A percentile compares a stretch with the other conserved stretches of the same genome.
These are phyloP conservation scores for Cladosporium sp. DNA, from an alignment of 2,329 filamentous ascomycete species.

Conservation along the genomic window DNA sequence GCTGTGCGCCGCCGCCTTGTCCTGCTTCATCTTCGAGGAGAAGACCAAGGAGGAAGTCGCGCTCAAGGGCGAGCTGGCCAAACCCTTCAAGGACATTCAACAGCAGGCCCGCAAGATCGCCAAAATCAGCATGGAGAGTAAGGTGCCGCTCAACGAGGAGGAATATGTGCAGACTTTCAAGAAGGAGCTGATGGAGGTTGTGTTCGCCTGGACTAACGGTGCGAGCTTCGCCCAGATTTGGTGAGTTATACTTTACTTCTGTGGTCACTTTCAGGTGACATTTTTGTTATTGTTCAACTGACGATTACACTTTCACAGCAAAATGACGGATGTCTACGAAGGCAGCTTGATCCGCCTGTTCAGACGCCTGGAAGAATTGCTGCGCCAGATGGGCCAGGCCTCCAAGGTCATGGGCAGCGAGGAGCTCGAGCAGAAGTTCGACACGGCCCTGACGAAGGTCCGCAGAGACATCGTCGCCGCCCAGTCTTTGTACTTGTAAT, in stretches of 20 bases:
- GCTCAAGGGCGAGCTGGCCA: slow-evolving; percentile 76
- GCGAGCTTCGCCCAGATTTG: slow-evolving; percentile 89
- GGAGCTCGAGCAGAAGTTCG: slow-evolving; percentile 87
- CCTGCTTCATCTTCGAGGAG: slow-evolving; percentile 96
- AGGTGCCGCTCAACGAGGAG: slow-evolving; percentile 88
- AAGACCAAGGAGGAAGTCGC: slow-evolving; percentile 69
- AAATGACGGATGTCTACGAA: slow-evolving; percentile 99
- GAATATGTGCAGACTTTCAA: slow-evolving; percentile 88
- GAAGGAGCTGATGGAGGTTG: slow-evolving; percentile 94
- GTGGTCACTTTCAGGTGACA: slow-evolving; percentile 1
- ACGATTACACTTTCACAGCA: slow-evolving; percentile 47
- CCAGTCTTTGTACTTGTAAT: slow-evolving; percentile 81
- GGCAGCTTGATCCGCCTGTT: slow-evolving; percentile 94
- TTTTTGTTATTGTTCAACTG: no score
- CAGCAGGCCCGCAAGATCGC: slow-evolving; percentile 81
- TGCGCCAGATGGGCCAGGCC: slow-evolving; percentile 92
- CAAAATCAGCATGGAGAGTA: slow-evolving; percentile 91
- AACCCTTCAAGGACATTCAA: slow-evolving; percentile 81
- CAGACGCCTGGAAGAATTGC: slow-evolving; percentile 85
- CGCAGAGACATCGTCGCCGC: slow-evolving; percentile 90
- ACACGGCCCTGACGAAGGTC: slow-evolving; percentile 76
- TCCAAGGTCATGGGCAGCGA: slow-evolving; percentile 98
- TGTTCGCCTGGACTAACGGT: slow-evolving; percentile 85
- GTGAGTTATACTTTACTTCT: slow-evolving; percentile 50
- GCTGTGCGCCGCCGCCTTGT: slow-evolving; percentile 76